Percentiles rank a stretch among this genome's conserved stretches.
phyloP scores from a whole-genome alignment of 306 rosid genomes.

The Vigna mungo region DNA sequence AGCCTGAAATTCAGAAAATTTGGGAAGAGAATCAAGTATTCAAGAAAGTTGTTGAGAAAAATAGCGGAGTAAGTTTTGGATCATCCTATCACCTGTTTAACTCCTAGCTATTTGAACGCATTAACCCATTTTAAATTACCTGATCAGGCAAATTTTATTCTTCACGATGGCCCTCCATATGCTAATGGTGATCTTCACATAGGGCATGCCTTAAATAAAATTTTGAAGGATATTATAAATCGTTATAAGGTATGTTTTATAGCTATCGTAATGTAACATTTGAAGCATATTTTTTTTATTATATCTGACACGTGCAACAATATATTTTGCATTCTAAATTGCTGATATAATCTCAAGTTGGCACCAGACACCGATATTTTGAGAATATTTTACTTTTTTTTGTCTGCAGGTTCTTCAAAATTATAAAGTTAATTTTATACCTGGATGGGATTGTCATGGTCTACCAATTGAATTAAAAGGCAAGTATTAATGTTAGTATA shows the following conservation, averaged over 20 bases:
- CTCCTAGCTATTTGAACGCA: slow-evolving; percentile 33
- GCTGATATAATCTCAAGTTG: slow-evolving; percentile 15
- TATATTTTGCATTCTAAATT: slow-evolving; percentile 27
- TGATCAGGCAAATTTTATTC: slow-evolving; percentile 80
- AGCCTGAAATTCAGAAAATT: slow-evolving; percentile 95
- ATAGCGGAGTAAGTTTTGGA: slow-evolving; percentile 75
- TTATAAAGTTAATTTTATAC: slow-evolving; percentile 86
- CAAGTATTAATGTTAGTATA: slow-evolving; percentile 49
- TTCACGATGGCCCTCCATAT: slow-evolving; percentile 98
- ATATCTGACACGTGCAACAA: slow-evolving; percentile 1
- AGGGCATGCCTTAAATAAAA: slow-evolving; percentile 95
- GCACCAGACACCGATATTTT: slow-evolving; percentile 27
- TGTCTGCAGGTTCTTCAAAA: slow-evolving; percentile 88
- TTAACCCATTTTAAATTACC: slow-evolving; percentile 43
- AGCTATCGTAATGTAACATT: slow-evolving; percentile 12
- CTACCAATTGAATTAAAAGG: slow-evolving; percentile 99
- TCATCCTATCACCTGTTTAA: slow-evolving; percentile 21
- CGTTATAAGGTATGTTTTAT: slow-evolving; percentile 81
- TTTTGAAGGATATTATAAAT: slow-evolving; percentile 93
- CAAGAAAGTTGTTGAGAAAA: slow-evolving; percentile 69
- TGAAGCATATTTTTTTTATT: slow-evolving; percentile 28
- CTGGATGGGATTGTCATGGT: slow-evolving; percentile 99
- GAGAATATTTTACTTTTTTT: slow-evolving; percentile 36
- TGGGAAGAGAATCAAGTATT: slow-evolving; percentile 93
- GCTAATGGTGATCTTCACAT: slow-evolving; percentile 99